Percentiles rank a stretch among this genome's conserved stretches.
Evolutionary conservation across 2,329 filamentous ascomycete genomes (phyloP).

Genomic region (Calonectria hawksworthii): DNA sequence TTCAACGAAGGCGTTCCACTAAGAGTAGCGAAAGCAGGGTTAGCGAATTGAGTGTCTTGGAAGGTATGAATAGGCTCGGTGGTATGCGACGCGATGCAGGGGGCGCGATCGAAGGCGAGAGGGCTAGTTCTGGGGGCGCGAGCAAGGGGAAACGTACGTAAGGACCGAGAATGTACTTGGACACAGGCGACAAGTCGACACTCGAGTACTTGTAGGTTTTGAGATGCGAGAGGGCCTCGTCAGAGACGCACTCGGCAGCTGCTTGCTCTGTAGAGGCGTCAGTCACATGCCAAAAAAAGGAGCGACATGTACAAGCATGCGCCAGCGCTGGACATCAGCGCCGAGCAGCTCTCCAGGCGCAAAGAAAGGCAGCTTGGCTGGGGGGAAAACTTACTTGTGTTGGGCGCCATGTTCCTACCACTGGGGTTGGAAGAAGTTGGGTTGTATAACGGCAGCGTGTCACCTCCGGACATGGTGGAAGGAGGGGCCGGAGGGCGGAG

Average conservation of each 20-base stretch:
- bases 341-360: neutral
- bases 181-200: conserved; percentile 95
- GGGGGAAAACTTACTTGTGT: conserved; percentile 47
- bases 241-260: conserved; percentile 82
- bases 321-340: neutral
- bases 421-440: conserved; percentile 43
- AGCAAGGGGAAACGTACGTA: conserved; percentile 76
- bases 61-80: conserved; percentile 25
- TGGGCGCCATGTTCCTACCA: conserved; percentile 51
- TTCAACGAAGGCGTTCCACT: conserved; percentile 98
- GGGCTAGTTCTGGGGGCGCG: conserved; percentile 15
- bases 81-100: neutral
- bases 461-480: conserved; percentile 49
- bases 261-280: conserved; percentile 4
- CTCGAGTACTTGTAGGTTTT: conserved; percentile 98
- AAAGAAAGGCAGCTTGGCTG: neutral
- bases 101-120: neutral
- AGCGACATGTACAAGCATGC: neutral
- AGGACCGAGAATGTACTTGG: conserved; percentile 92
- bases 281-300: conserved; percentile 19
- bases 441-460: conserved; percentile 52
- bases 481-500: conserved; percentile 42
- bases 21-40: conserved; percentile 40
- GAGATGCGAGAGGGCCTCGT: conserved; percentile 91
- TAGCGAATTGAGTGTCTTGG: conserved; percentile 27